Evolutionary conservation across 768 basidiomycete genomes (phyloP), one percentile per base, ranked within the genome.

Genomic region (Boletus tylopilopsis): DNA sequence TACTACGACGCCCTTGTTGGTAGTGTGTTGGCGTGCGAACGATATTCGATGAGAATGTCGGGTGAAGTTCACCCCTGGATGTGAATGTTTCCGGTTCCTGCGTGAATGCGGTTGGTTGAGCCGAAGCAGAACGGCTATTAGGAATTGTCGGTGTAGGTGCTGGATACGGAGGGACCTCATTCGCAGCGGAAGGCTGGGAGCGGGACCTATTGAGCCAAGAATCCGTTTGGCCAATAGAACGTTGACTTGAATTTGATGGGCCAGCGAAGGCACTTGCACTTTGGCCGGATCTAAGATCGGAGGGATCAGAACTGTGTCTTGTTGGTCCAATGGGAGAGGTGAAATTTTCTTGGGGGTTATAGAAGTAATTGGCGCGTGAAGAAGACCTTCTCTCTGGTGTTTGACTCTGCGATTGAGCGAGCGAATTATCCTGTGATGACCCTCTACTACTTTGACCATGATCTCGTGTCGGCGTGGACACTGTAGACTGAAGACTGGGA

Each of bases 1-100:
- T 55, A 22, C 63, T 62, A 13, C 62, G 63, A 32, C 65, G 67
- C 1, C 43, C 5, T 4, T 50, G 51, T 18, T 63, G 62, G 51
- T 87, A 88, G 59, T 87, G 76, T 6, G 75, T 73, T 2, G 87
- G 87, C 4, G 81, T 85, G 41, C 87, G 82, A 27, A 88, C 72
- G 62, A 87, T 83, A 47, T 71, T 79, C n/a, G 78, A 59, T 2
- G 83, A 82, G 57, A 88, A 90, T 1, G 87, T 87, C 1, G 84
- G 73, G 37, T 81, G 78, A 16, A 87, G 76, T 13, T 80, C 76
- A 18, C 62, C 69, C 48, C 69, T 71, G 6, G 77, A 62, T 0
- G 77, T 84, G 57, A 76, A 86, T 4, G 73, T 71, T 47, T 79
- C 76, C 1, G 66, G 67, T 44, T 69, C 62, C 29, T 57, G 56